Evolutionary conservation across 306 rosid species (phyloP), one percentile per base, ranked within the genome.

Genomic region (Cucurbita pepo): DNA sequence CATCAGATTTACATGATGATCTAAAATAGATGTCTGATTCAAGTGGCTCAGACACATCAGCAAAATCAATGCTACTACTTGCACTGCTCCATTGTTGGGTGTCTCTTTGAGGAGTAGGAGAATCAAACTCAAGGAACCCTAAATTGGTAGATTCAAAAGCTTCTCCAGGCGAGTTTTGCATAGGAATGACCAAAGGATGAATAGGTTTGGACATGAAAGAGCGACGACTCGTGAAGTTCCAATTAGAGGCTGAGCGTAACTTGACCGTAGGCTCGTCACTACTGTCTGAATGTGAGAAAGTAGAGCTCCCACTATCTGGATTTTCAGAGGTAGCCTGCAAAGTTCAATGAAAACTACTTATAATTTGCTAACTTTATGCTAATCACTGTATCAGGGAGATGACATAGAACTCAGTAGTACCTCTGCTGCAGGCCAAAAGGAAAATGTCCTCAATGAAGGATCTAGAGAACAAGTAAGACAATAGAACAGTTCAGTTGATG

Each of bases 181-280:
- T 63, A 66, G 85, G 74, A 78, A 87, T 81, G 74, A 88, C 83
- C 73, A 91, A 40, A 57, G 96, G 97, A 76, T 94, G 87, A 72
- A 94, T 82, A 25, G 95, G 92, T 80, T 94, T 91, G 52, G 97
- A 86, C 84, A 91, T 89, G 91, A 94, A 89, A 34, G 95, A 86
- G 54, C 80, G 80, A 57, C 69, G 82, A 75, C 73, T 78, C 38
- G 89, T 74, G 76, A 83, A 88, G 81, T 83, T 83, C 81, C 83
- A 74, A 63, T 86, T 85, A 34, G 83, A 85, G 75, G 90, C 81
- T 38, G 83, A 81, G 75, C 71, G 63, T 8, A 90, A 80, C 78
- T 89, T 93, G 60, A 81, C 51, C 16, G 84, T 69, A 62, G 85
- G 83, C 71, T 91, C 95, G 71, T 87, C 92, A 2, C 95, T 86